Percentiles rank a stretch among this genome's conserved stretches.
These are phyloP conservation scores for Athelia psychrophila DNA, from an alignment of 1,284 basidiomycete species.

Conservation along the genomic window DNA sequence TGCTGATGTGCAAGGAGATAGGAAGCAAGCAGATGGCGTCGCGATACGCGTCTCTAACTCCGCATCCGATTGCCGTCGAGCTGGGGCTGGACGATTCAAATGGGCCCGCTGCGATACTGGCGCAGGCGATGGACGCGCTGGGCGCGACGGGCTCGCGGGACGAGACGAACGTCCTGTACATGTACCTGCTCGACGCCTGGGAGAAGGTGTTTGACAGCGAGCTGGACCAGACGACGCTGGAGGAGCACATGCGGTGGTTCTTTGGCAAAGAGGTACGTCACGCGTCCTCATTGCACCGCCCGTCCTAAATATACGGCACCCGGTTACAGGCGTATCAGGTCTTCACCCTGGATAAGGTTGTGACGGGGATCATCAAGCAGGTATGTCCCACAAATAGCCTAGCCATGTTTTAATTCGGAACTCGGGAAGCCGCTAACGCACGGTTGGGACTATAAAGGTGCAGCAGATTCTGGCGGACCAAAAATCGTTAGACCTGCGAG, in stretches of 20 bases:
- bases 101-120: conserved; percentile 65
- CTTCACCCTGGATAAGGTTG: conserved; percentile 91
- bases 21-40: conserved; percentile 61
- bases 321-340: conserved; percentile 70
- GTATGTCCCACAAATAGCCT: conserved; percentile 39
- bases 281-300: background rate
- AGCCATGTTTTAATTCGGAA: too few relatives aligned
- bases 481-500: conserved; percentile 74
- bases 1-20: conserved; percentile 83
- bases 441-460: too few relatives aligned
- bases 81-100: conserved; percentile 76
- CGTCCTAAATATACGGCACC: conserved; percentile 17
- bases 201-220: conserved; percentile 94
- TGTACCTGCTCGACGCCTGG: conserved; percentile 87
- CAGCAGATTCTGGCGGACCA: conserved; percentile 79
- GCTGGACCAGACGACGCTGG: conserved; percentile 86
- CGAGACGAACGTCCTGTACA: conserved; percentile 71
- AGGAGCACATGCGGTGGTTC: conserved; percentile 96
- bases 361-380: conserved; percentile 87
- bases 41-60: conserved; percentile 56
- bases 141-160: conserved; percentile 28
- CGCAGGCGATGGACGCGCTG: conserved; percentile 58
- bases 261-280: conserved; percentile 86
- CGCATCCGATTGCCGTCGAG: conserved; percentile 71
- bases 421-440: conserved; percentile 5